These are phyloP conservation scores for Cyberlindnera sargentensis DNA, from an alignment of 805 yeast genomes.

Conservation along the genomic window DNA sequence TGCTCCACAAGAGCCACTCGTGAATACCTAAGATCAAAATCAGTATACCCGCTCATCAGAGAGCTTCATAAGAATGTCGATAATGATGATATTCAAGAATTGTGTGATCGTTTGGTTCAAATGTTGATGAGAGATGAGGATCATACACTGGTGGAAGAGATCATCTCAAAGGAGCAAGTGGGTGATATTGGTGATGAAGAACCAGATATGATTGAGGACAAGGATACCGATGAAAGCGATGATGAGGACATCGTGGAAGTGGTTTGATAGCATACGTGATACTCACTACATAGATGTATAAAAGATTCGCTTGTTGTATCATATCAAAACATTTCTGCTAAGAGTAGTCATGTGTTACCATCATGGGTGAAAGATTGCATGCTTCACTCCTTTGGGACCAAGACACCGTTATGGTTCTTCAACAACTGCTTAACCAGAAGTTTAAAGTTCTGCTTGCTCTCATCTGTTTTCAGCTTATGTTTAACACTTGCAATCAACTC, in stretches of 20 bases:
- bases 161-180: constrained; percentile 41
- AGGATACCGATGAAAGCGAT: constrained; percentile 11
- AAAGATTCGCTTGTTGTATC: not conserved
- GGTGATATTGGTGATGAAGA: constrained; percentile 31
- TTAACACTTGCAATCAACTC: constrained; percentile 55
- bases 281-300: not conserved
- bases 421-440: constrained; percentile 50
- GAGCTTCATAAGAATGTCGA: constrained; percentile 65
- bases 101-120: constrained; percentile 82
- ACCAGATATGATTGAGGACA: constrained; percentile 16
- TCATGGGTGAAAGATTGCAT: too few relatives aligned
- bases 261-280: constrained; percentile 1
- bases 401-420: constrained; percentile 34
- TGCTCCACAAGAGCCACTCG: constrained; percentile 72
- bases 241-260: constrained; percentile 18
- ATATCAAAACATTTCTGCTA: too few relatives aligned
- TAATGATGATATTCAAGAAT: constrained; percentile 47
- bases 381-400: constrained; percentile 17
- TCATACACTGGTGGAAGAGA: constrained; percentile 38
- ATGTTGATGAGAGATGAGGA: constrained; percentile 89
- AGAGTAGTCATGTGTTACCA: too few relatives aligned
- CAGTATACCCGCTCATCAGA: constrained; percentile 80
- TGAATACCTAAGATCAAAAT: constrained; percentile 68
- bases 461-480: constrained; percentile 57
- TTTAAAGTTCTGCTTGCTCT: constrained; percentile 55